These are phyloP conservation scores for Coemansia sp. DNA, from an alignment of 192 early-diverging fungal species.

Conservation along the genomic window DNA sequence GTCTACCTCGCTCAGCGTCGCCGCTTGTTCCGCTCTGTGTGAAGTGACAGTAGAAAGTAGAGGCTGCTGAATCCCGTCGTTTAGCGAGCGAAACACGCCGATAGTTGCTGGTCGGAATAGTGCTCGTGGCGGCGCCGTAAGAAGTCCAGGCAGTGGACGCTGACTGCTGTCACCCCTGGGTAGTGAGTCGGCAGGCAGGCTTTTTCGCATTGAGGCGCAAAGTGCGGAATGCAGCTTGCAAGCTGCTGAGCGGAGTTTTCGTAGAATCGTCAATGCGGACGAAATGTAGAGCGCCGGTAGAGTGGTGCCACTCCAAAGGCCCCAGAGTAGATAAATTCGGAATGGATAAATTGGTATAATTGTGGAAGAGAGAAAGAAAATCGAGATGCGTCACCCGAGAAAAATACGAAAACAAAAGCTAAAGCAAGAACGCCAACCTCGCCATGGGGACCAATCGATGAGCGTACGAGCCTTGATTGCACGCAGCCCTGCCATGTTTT, in stretches of 20 bases:
- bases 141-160: neutral
- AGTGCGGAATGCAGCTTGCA: neutral
- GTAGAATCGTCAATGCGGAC: neutral
- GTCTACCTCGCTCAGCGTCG: neutral
- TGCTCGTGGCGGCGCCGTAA: conserved; percentile 18
- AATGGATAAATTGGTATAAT: too few species aligned
- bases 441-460: too few species aligned
- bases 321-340: neutral
- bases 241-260: neutral
- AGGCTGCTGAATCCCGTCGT: neutral
- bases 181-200: neutral
- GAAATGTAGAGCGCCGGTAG: neutral
- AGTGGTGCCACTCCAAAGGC: neutral
- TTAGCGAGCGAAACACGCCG: conserved; percentile 16
- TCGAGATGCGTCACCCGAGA: neutral
- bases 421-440: too few species aligned
- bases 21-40: neutral
- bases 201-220: conserved; percentile 2
- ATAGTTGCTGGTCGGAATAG: conserved; percentile 11
- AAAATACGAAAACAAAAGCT: too few species aligned
- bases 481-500: too few species aligned
- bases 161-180: neutral
- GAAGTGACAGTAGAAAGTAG: neutral
- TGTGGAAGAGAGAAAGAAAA: neutral
- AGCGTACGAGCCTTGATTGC: too few species aligned